Conservation (phyloP, 768 basidiomycete species). For the Phaeotremella fagi region DNA sequence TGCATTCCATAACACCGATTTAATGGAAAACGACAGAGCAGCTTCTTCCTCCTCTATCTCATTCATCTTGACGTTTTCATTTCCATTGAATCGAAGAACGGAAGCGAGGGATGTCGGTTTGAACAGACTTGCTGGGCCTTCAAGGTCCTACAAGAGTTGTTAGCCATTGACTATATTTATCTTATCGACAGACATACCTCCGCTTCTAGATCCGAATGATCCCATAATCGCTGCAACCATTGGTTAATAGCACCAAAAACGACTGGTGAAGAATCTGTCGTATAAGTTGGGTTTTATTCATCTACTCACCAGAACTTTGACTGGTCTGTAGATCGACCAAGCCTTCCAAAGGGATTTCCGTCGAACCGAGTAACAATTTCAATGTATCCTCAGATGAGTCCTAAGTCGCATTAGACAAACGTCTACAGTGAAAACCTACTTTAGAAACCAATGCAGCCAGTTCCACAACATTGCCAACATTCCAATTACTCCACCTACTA, state of each 20-base stretch:
- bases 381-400: background rate
- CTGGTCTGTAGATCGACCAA: background rate
- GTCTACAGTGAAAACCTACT: conserved; percentile 2
- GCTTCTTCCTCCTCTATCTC: conserved; percentile 18
- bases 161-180: background rate
- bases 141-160: conserved; percentile 7
- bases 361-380: background rate
- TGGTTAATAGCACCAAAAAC: conserved; percentile 5
- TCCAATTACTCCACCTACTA: conserved; percentile 13
- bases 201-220: conserved; percentile 7
- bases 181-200: no score
- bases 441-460: conserved; percentile 2
- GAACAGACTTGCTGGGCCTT: conserved; percentile 41
- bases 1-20: conserved; percentile 12
- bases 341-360: background rate
- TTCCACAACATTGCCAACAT: conserved; percentile 6
- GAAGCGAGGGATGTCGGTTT: conserved; percentile 28
- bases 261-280: conserved; percentile 1
- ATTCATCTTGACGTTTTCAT: conserved; percentile 9
- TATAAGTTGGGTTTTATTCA: conserved; percentile 3
- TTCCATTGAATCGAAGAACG: conserved; percentile 23
- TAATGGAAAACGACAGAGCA: conserved; percentile 12
- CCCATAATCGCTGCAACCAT: conserved; percentile 15
- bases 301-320: background rate
- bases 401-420: background rate